phyloP scores from a whole-genome alignment of 2,329 filamentous ascomycete species.

The Hypomyces perniciosus region DNA sequence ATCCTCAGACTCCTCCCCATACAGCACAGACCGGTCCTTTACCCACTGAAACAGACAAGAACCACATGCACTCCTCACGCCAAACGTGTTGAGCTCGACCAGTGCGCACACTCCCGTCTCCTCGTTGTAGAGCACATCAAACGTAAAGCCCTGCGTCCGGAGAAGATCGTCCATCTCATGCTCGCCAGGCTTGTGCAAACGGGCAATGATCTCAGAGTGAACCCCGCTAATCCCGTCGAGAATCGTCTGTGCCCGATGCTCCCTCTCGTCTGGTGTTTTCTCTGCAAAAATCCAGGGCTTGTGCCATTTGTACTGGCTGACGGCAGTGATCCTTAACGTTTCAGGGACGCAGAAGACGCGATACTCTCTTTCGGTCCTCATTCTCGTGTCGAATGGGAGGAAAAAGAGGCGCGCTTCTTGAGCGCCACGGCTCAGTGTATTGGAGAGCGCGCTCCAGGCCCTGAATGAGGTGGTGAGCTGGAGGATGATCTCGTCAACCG shows the following conservation, averaged over 20 bases:
- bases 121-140: conserved; percentile 36
- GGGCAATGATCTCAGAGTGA: background rate
- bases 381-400: conserved; percentile 34
- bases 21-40: conserved; percentile 30
- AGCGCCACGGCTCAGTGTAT: conserved; percentile 17
- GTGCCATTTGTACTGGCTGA: conserved; percentile 39
- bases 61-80: conserved; percentile 37
- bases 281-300: conserved; percentile 25
- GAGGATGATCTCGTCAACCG: conserved; percentile 28
- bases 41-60: conserved; percentile 43
- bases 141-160: conserved; percentile 34
- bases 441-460: conserved; percentile 28
- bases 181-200: conserved; percentile 12
- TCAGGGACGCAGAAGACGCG: conserved; percentile 38
- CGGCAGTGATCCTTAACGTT: conserved; percentile 25
- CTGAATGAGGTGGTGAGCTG: conserved; percentile 33
- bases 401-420: conserved; percentile 30
- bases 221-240: background rate
- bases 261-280: conserved; percentile 8
- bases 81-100: conserved; percentile 42
- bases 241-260: conserved; percentile 11
- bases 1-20: conserved; percentile 23
- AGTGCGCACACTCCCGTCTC: conserved; percentile 20
- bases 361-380: conserved; percentile 34
- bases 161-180: conserved; percentile 24